Evolutionary conservation across 1,284 basidiomycete species (phyloP).

Genomic region (Ustilago curta): DNA sequence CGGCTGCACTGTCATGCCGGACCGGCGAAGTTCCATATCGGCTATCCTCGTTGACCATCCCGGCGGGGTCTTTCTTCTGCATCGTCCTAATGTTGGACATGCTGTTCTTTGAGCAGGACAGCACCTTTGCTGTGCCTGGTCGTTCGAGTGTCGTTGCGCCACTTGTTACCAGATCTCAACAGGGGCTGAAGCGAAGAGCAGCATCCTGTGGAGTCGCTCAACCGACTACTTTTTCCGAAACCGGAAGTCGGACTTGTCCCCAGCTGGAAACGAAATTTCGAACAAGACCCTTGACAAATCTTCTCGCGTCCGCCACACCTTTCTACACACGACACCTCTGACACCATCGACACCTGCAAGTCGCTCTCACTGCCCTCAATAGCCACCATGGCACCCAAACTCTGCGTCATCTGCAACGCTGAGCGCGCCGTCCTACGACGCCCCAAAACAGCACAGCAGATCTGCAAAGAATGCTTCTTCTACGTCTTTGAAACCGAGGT

Average conservation of each 20-base stretch:
- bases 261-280: slow-evolving; percentile 4
- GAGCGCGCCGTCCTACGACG: slow-evolving; percentile 88
- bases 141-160: neutral
- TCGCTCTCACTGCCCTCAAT: neutral
- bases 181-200: neutral
- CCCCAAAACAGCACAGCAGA: slow-evolving; percentile 96
- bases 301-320: slow-evolving; percentile 18
- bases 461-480: slow-evolving; percentile 95
- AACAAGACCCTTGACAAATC: slow-evolving; percentile 5
- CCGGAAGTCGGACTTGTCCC: slow-evolving; percentile 8
- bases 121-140: neutral
- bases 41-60: slow-evolving; percentile 9
- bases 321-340: neutral
- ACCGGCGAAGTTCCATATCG: neutral
- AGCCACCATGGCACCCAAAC: slow-evolving; percentile 42
- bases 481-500: slow-evolving; percentile 98
- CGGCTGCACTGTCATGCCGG: slow-evolving; percentile 3
- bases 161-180: neutral
- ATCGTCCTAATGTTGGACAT: slow-evolving; percentile 38
- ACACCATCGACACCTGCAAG: neutral
- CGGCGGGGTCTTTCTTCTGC: slow-evolving; percentile 27
- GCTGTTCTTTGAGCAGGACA: neutral
- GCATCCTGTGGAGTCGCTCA: slow-evolving; percentile 9
- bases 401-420: slow-evolving; percentile 80
- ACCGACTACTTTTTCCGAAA: neutral